Evolutionary conservation across 2,329 filamentous ascomycete species (phyloP).

Genomic region (Simplicillium sp.): DNA sequence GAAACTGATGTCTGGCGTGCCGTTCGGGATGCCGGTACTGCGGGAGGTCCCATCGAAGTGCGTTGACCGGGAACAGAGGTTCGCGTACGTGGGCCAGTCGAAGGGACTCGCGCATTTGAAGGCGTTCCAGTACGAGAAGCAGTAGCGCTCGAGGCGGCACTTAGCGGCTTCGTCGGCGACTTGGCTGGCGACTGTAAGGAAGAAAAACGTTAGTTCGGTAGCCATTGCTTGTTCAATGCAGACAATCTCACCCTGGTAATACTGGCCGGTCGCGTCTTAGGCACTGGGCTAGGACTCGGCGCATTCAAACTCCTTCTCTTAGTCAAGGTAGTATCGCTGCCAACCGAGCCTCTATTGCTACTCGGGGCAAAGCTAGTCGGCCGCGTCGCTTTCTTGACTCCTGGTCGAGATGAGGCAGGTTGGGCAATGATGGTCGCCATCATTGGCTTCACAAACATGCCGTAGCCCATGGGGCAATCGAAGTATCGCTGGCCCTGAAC

Average conservation of each 20-base stretch:
- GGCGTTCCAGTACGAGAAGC: constrained; percentile 58
- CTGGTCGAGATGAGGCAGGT: constrained; percentile 27
- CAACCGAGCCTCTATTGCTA: constrained; percentile 27
- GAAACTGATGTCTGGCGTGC: constrained; percentile 35
- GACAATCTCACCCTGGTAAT: constrained; percentile 17
- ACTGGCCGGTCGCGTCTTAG: constrained; percentile 48
- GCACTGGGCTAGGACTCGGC: constrained; percentile 61
- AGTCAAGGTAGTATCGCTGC: constrained; percentile 40
- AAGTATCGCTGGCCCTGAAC: constrained; percentile 87
- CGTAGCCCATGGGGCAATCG: constrained; percentile 63
- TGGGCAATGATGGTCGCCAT: constrained; percentile 53
- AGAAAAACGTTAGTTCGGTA: background rate
- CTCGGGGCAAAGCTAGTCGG: constrained; percentile 39
- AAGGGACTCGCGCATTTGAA: constrained; percentile 39
- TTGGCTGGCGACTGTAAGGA: constrained; percentile 59
- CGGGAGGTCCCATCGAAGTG: constrained; percentile 60
- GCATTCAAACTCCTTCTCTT: constrained; percentile 64
- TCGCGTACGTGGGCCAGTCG: constrained; percentile 40
- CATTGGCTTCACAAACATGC: constrained; percentile 77
- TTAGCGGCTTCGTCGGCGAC: constrained; percentile 68
- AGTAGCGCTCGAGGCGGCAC: constrained; percentile 43
- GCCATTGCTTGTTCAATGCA: background rate
- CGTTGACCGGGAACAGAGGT: constrained; percentile 44
- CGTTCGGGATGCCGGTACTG: constrained; percentile 32
- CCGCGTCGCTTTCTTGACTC: constrained; percentile 30